Percentiles rank a stretch among this genome's conserved stretches.
Conservation (phyloP, 768 basidiomycete genomes). For the Suillus subluteus region DNA sequence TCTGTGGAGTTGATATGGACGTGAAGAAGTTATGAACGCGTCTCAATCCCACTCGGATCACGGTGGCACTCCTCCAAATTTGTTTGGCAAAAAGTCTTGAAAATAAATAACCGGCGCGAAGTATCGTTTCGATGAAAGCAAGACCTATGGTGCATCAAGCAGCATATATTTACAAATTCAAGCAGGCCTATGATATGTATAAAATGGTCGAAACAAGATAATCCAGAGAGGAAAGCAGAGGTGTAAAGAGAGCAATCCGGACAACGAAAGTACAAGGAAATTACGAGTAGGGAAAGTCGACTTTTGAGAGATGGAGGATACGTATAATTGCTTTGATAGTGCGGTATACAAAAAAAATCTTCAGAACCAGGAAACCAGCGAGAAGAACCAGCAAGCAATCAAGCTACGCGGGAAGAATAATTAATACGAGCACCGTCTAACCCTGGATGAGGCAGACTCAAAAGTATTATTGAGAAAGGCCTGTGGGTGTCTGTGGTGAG, state of each 20-base stretch:
- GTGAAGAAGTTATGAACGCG: background rate
- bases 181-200: conserved; percentile 27
- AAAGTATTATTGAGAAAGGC: conserved; percentile 3
- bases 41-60: background rate
- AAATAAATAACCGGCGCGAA: background rate
- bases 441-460: conserved; percentile 20
- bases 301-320: conserved; percentile 10
- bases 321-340: background rate
- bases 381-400: conserved; percentile 3
- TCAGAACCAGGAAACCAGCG: background rate
- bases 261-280: conserved; percentile 8
- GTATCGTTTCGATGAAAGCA: background rate
- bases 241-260: conserved; percentile 17
- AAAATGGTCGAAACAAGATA: conserved; percentile 18
- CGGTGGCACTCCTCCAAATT: background rate
- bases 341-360: conserved; percentile 11
- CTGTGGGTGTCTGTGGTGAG: conserved; percentile 4
- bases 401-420: conserved; percentile 13
- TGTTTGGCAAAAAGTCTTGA: conserved; percentile 11
- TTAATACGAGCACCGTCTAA: conserved; percentile 28
- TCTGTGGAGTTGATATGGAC: background rate
- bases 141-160: conserved; percentile 28
- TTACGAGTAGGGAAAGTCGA: conserved; percentile 10
- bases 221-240: conserved; percentile 13
- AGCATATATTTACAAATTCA: conserved; percentile 26